phyloP scores from a whole-genome alignment of 768 basidiomycete species.

The Lepiota venenata region DNA sequence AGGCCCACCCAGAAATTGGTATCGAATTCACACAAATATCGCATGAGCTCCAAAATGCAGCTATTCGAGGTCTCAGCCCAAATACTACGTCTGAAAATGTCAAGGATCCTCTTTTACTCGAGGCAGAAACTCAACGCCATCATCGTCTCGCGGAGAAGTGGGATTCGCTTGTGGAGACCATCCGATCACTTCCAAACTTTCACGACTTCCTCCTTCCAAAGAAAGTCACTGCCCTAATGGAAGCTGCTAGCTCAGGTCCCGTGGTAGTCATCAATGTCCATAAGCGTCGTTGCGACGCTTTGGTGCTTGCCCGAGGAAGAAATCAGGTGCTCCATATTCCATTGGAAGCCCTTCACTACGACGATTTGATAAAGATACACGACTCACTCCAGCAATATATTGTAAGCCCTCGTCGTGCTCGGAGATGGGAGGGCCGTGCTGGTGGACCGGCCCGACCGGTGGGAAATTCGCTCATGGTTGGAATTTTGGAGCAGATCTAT shows the following conservation, averaged over 20 bases:
- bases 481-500: no score
- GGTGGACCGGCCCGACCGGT: background rate
- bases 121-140: background rate
- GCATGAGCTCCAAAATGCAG: slow-evolving; percentile 9
- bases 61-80: background rate
- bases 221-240: slow-evolving; percentile 5
- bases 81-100: background rate
- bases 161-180: slow-evolving; percentile 8
- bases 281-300: background rate
- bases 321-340: slow-evolving; percentile 11
- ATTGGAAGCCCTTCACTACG: background rate
- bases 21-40: background rate
- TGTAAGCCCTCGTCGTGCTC: background rate
- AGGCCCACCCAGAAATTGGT: slow-evolving; percentile 5
- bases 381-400: background rate
- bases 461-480: background rate
- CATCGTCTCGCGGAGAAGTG: slow-evolving; percentile 9
- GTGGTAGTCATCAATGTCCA: slow-evolving; percentile 19
- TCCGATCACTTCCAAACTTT: slow-evolving; percentile 13
- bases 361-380: background rate
- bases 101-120: background rate
- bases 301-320: background rate
- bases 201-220: slow-evolving; percentile 1
- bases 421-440: background rate
- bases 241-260: slow-evolving; percentile 14